Percentiles rank a stretch among this genome's conserved stretches.
Evolutionary conservation across 805 yeast genomes (phyloP).

Genomic region (Kazachstania kunashirensis): DNA sequence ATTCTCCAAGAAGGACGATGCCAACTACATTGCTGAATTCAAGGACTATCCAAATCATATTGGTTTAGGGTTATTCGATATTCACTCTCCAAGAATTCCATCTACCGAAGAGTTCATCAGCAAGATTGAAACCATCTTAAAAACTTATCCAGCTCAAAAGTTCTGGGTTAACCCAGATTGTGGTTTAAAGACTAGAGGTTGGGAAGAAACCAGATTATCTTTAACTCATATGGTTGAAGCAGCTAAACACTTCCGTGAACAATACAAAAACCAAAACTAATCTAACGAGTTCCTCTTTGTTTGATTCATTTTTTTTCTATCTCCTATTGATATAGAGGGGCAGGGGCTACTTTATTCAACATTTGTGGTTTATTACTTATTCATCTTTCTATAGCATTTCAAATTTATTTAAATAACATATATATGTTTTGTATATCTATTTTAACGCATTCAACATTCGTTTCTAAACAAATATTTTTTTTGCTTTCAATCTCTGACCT

Average conservation of each 20-base stretch:
- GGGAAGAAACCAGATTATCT: conserved; percentile 94
- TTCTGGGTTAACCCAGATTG: conserved; percentile 99
- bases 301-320: conserved; percentile 4
- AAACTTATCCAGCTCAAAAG: conserved; percentile 95
- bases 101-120: conserved; percentile 91
- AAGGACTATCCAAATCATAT: conserved; percentile 98
- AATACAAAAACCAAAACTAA: conserved; percentile 27
- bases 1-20: conserved; percentile 99
- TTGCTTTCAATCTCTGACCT: too few relatives aligned
- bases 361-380: conserved; percentile 25
- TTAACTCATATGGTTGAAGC: conserved; percentile 98
- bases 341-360: conserved; percentile 8
- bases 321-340: conserved; percentile 1
- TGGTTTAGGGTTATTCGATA: conserved; percentile 98
- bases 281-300: neutral
- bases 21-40: conserved; percentile 95
- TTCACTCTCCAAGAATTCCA: conserved; percentile 99
- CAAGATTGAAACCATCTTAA: conserved; percentile 88
- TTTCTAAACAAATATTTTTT: conserved; percentile 8
- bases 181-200: conserved; percentile 99
- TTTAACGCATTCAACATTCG: conserved; percentile 33
- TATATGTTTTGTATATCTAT: conserved; percentile 10
- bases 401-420: neutral
- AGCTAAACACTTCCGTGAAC: conserved; percentile 86
- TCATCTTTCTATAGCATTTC: conserved; percentile 23